Conservation (phyloP, 2,329 filamentous ascomycete genomes). For the Cladosporium sp. region DNA sequence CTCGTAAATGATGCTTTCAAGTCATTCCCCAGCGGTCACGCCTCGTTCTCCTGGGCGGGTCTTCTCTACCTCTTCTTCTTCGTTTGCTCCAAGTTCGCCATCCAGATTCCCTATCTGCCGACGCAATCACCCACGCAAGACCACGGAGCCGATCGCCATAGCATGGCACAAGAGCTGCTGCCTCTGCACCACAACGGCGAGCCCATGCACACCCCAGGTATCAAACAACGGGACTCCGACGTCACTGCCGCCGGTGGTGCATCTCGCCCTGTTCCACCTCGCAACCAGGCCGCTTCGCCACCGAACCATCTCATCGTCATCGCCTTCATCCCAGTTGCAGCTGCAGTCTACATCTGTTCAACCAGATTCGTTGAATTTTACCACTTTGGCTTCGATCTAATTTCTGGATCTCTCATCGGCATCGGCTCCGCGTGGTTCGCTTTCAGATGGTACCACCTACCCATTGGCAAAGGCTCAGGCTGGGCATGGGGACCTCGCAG, state of each 20-base stretch:
- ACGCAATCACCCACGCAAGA: slow-evolving; percentile 34
- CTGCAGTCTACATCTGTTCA: slow-evolving; percentile 75
- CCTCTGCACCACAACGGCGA: slow-evolving; percentile 24
- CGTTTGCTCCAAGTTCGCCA: slow-evolving; percentile 75
- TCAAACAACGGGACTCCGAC: slow-evolving; percentile 8
- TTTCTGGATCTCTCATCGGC: slow-evolving; percentile 80
- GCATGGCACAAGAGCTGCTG: slow-evolving; percentile 21
- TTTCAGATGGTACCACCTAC: slow-evolving; percentile 83
- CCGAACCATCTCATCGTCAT: slow-evolving; percentile 73
- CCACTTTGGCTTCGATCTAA: slow-evolving; percentile 88
- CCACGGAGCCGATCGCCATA: slow-evolving; percentile 1
- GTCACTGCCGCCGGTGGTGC: background rate
- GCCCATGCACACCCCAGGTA: background rate
- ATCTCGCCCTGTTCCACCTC: slow-evolving; percentile 25
- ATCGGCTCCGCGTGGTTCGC: slow-evolving; percentile 65
- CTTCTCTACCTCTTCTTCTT: slow-evolving; percentile 83
- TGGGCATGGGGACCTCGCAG: slow-evolving; percentile 86
- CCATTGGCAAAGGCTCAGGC: slow-evolving; percentile 71
- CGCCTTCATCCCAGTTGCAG: slow-evolving; percentile 65
- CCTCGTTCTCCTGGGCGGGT: slow-evolving; percentile 71
- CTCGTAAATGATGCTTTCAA: slow-evolving; percentile 77
- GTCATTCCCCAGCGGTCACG: slow-evolving; percentile 75
- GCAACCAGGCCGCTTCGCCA: slow-evolving; percentile 74
- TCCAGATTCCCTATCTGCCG: slow-evolving; percentile 67
- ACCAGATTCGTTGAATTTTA: slow-evolving; percentile 85